These are phyloP conservation scores for Scenedesmus sp. DNA, from an alignment of 163 green algal genomes.

Conservation along the genomic window DNA sequence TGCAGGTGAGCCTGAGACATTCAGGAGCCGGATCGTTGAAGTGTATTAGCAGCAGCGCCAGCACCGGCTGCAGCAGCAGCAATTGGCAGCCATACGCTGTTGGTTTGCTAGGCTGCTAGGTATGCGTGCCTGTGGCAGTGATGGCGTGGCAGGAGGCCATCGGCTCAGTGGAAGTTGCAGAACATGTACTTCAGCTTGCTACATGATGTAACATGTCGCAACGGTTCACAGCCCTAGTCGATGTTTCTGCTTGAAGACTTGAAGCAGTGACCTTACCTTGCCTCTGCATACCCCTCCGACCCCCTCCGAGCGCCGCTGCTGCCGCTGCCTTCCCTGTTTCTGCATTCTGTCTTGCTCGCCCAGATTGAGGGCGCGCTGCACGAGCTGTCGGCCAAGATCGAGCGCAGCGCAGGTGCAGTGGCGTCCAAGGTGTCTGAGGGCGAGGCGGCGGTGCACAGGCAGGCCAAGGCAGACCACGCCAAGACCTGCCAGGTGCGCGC, in stretches of 20 bases:
- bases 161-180: too few relatives aligned
- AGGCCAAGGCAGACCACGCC: slow-evolving; percentile 48
- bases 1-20: background rate
- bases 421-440: background rate
- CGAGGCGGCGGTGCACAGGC: slow-evolving; percentile 27
- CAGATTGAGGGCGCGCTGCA: background rate
- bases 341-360: background rate
- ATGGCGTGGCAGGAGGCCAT: too few relatives aligned
- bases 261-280: too few relatives aligned
- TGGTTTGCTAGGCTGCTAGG: too few relatives aligned
- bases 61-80: background rate
- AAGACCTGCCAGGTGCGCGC: slow-evolving; percentile 43
- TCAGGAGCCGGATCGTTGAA: too few relatives aligned
- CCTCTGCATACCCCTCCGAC: background rate
- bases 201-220: too few relatives aligned
- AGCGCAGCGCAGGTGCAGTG: slow-evolving; percentile 12
- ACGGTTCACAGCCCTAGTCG: too few relatives aligned
- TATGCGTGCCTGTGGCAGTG: too few relatives aligned
- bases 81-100: background rate
- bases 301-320: background rate
- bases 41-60: too few relatives aligned
- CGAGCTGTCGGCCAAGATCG: background rate
- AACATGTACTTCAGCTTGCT: too few relatives aligned
- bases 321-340: background rate
- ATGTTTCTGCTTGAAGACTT: too few relatives aligned